These are phyloP conservation scores for Naganishia albida DNA, from an alignment of 1,284 basidiomycete species.

Conservation along the genomic window DNA sequence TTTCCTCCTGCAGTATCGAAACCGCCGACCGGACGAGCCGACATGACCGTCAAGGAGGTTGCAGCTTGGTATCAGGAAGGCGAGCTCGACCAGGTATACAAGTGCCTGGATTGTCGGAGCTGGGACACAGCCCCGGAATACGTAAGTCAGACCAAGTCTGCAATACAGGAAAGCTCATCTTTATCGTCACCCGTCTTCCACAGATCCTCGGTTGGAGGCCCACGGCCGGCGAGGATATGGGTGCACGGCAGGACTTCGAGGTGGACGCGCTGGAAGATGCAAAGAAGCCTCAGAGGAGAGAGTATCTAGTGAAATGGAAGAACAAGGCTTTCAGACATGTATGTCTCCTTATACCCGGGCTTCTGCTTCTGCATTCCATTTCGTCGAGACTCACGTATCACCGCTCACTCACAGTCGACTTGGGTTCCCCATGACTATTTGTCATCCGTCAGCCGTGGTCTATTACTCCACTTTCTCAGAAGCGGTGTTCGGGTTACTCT, in stretches of 20 bases:
- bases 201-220: slow-evolving; percentile 87
- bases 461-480: slow-evolving; percentile 73
- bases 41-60: slow-evolving; percentile 29
- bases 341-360: slow-evolving; percentile 33
- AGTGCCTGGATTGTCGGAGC: slow-evolving; percentile 18
- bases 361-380: background rate
- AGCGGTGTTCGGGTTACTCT: slow-evolving; percentile 70
- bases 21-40: slow-evolving; percentile 53
- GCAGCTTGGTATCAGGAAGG: slow-evolving; percentile 34
- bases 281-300: slow-evolving; percentile 69
- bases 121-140: slow-evolving; percentile 22
- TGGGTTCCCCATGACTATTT: slow-evolving; percentile 94
- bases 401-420: slow-evolving; percentile 46
- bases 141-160: background rate
- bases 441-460: slow-evolving; percentile 62
- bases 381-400: slow-evolving; percentile 9
- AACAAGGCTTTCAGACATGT: slow-evolving; percentile 72
- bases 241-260: slow-evolving; percentile 47
- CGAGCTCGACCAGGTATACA: slow-evolving; percentile 37
- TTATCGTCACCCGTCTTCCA: background rate
- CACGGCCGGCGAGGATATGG: slow-evolving; percentile 65
- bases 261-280: slow-evolving; percentile 59
- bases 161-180: background rate
- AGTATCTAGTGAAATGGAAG: slow-evolving; percentile 87
- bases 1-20: slow-evolving; percentile 50